Evolutionary conservation across 345 rosid species (phyloP), one percentile per base, ranked within the genome.

Genomic region (Populus nigra): DNA sequence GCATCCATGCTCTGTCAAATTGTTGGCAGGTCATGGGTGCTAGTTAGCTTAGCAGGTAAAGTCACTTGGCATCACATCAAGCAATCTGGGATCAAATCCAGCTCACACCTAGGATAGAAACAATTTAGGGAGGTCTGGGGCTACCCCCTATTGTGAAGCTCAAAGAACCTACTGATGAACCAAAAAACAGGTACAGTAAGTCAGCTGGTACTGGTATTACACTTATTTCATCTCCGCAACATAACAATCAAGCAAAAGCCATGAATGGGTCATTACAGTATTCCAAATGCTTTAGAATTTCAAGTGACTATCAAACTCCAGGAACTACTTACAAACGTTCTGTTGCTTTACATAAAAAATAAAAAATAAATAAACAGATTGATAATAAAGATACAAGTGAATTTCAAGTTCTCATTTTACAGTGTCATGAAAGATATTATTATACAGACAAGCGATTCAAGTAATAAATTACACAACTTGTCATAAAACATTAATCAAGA

Each of bases 221-320:
- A 53, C 61, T 53, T 41, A 18, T 43, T 73, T 25, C 57, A 61
- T 41, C 11, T 20, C 31, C 2, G 6, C 2, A 9, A 29, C 43
- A 69, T 57, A 50, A 61, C 61, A 61, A 68, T 45, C 62, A 22
- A 41, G 45, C 31, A 71, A 31, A n/a, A 29, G n/a, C 39, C 15
- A 63, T 72, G 15, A 25, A 35, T 22, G 50, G 80, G 36, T 33
- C 39, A 47, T 23, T 62, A 18, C 12, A 33, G 38, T 63, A 69
- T 33, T 71, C 25, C 13, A 69, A 69, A 76, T 59, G 10, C 45
- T 50, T n/a, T 2, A 31, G 38, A 76, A 76, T 38, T 69, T 76
- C 36, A 23, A 27, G n/a, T 23, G 31, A 69, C 10, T 5, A 39
- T 68, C 57, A 0, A 76, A 25, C 31, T 55, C 53, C 68, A 76